Conservation (phyloP, 805 yeast species). For the Pichia paraexigua region DNA sequence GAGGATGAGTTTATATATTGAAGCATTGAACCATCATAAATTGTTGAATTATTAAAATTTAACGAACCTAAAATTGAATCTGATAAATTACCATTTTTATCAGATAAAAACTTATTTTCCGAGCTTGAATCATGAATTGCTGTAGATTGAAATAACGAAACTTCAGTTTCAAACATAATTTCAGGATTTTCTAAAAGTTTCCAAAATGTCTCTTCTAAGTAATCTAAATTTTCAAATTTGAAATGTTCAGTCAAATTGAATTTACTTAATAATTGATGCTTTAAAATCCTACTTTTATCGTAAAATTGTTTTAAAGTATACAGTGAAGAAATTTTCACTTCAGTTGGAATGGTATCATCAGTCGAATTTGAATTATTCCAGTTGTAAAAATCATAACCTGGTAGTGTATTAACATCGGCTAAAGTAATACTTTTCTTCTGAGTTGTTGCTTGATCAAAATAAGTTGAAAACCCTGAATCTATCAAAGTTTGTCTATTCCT, state of each 20-base stretch:
- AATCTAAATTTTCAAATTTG: conserved; percentile 11
- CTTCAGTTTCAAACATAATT: conserved; percentile 29
- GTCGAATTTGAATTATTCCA: conserved; percentile 34
- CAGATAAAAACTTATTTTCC: conserved; percentile 15
- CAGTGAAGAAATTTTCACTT: conserved; percentile 38
- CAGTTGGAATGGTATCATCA: conserved; percentile 32
- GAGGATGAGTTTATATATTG: conserved; percentile 38
- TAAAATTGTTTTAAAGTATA: conserved; percentile 51
- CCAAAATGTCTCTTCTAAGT: conserved; percentile 39
- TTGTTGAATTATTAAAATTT: conserved; percentile 51
- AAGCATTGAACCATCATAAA: conserved; percentile 41
- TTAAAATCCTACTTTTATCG: conserved; percentile 44
- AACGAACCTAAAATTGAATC: conserved; percentile 33
- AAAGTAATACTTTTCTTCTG: conserved; percentile 32
- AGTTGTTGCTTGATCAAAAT: conserved; percentile 42
- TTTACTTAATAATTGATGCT: conserved; percentile 20
- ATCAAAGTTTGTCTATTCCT: conserved; percentile 40
- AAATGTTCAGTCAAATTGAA: conserved; percentile 8
- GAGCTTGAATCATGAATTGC: conserved; percentile 35
- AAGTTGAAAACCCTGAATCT: conserved; percentile 44
- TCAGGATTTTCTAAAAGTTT: conserved; percentile 26
- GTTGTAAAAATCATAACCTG: conserved; percentile 33
- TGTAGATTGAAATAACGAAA: conserved; percentile 28
- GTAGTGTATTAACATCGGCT: conserved; percentile 28
- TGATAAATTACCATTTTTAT: conserved; percentile 2